These are phyloP conservation scores for Pichia occidentalis DNA, from an alignment of 805 yeast species.

Conservation along the genomic window DNA sequence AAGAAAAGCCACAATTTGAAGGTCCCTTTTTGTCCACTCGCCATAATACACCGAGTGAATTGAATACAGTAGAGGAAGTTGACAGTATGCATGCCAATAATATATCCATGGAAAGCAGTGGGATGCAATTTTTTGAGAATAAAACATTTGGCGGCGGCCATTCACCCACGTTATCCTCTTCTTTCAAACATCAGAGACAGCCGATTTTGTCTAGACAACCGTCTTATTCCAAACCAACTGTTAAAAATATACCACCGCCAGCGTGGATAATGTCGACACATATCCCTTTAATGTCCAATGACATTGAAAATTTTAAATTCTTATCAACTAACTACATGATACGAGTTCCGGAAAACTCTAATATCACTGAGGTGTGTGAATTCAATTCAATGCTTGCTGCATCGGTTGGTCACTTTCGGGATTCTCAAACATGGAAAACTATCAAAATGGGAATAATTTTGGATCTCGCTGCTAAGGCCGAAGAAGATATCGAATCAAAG, in stretches of 20 bases:
- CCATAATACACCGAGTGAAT: conserved; percentile 1
- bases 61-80: conserved; percentile 10
- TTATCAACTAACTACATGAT: conserved; percentile 45
- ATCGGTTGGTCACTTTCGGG: conserved; percentile 43
- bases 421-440: conserved; percentile 58
- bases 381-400: conserved; percentile 53
- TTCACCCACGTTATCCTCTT: conserved; percentile 9
- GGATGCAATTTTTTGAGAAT: conserved; percentile 7
- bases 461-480: conserved; percentile 16
- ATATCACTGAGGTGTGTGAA: conserved; percentile 47
- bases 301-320: conserved; percentile 38
- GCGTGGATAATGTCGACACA: conserved; percentile 37
- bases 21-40: conserved; percentile 1
- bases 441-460: conserved; percentile 43
- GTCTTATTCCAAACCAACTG: conserved; percentile 12
- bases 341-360: conserved; percentile 41
- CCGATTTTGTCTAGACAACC: conserved; percentile 17
- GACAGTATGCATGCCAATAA: neutral
- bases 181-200: conserved; percentile 14
- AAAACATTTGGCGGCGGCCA: neutral
- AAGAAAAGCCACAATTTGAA: conserved; percentile 40
- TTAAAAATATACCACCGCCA: conserved; percentile 11
- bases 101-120: no score
- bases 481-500: conserved; percentile 12
- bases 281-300: conserved; percentile 38